phyloP scores from a whole-genome alignment of 192 early-diverging fungal species.

The Fimicolochytrium jonesii region DNA sequence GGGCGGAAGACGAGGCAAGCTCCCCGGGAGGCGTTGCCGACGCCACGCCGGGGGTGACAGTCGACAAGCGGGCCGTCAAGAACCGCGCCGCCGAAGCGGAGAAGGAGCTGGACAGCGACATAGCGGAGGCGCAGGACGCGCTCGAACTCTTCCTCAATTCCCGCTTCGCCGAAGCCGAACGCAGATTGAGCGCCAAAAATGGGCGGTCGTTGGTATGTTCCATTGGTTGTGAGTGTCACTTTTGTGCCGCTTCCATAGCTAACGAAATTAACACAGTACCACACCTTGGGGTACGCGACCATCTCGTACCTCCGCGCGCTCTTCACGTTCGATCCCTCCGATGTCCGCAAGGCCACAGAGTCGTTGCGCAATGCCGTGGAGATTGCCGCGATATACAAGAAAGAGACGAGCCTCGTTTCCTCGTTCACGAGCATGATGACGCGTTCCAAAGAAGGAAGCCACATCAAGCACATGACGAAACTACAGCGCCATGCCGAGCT shows the following conservation, averaged over 20 bases:
- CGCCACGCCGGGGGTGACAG: background rate
- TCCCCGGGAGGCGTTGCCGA: too few species aligned
- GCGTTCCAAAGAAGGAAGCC: constrained; percentile 40
- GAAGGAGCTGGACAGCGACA: constrained; percentile 39
- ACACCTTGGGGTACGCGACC: constrained; percentile 68
- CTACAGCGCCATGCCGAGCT: constrained; percentile 75
- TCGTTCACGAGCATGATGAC: constrained; percentile 42
- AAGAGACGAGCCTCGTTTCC: constrained; percentile 31
- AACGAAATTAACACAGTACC: too few species aligned
- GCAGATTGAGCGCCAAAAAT: constrained; percentile 42
- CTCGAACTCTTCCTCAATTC: constrained; percentile 78
- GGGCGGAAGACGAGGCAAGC: too few species aligned
- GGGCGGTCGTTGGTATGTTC: constrained; percentile 58
- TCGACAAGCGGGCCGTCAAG: constrained; percentile 20
- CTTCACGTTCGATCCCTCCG: constrained; percentile 72
- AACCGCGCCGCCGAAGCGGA: constrained; percentile 13
- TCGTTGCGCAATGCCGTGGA: constrained; percentile 60
- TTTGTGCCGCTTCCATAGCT: too few species aligned
- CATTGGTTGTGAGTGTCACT: too few species aligned
- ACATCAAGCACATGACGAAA: constrained; percentile 48
- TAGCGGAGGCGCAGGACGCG: constrained; percentile 51
- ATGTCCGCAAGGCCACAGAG: constrained; percentile 63
- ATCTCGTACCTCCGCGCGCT: constrained; percentile 64
- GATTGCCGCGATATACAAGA: constrained; percentile 58
- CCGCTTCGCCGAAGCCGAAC: constrained; percentile 64